Evolutionary conservation across 1,284 basidiomycete genomes (phyloP).

Genomic region (Phaffia rhodozyma): DNA sequence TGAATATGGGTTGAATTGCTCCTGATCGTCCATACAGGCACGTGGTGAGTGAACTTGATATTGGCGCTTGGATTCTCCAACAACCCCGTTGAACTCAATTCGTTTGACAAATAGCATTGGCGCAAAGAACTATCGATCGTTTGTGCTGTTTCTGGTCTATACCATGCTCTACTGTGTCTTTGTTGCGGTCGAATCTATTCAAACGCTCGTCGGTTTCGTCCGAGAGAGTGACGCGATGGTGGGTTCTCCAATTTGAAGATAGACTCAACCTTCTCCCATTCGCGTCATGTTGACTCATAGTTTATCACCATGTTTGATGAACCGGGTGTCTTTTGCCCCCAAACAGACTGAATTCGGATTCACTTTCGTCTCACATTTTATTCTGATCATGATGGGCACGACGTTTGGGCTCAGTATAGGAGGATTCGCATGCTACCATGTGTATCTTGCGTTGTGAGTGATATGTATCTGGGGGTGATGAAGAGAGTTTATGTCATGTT

Average conservation of each 20-base stretch:
- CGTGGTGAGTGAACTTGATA: not conserved
- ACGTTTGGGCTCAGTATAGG: conserved; percentile 14
- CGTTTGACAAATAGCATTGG: not conserved
- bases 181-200: conserved; percentile 8
- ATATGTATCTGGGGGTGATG: too few relatives aligned
- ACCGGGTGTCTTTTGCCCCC: not conserved
- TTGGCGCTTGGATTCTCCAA: not conserved
- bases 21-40: not conserved
- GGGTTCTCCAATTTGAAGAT: not conserved
- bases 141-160: conserved; percentile 16
- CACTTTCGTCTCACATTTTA: conserved; percentile 12
- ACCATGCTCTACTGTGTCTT: not conserved
- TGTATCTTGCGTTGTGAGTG: conserved; percentile 9
- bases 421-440: conserved; percentile 10
- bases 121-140: conserved; percentile 15
- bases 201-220: conserved; percentile 7
- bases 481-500: not conserved
- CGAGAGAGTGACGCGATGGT: conserved; percentile 11
- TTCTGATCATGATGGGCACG: conserved; percentile 13
- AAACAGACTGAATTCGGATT: conserved; percentile 13
- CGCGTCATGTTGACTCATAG: not conserved
- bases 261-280: not conserved
- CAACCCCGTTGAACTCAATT: too few relatives aligned
- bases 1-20: not conserved
- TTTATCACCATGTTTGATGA: not conserved